Evolutionary conservation across 257 asterid genomes (phyloP), one percentile per base, ranked within the genome.

Genomic region (Thymus quinquecostatus): DNA sequence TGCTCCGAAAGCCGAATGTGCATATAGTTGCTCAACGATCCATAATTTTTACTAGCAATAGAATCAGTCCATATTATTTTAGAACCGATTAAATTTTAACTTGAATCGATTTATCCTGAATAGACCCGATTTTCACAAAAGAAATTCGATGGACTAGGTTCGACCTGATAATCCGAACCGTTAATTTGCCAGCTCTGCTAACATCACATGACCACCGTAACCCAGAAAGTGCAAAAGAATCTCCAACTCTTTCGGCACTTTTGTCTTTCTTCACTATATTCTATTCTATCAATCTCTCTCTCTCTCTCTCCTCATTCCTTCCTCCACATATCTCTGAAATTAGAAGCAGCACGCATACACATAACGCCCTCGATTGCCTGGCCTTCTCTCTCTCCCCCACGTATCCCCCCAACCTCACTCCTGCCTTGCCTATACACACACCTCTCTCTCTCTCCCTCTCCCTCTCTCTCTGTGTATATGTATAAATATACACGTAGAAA

Each of bases 371-470:
- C 11, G 60, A 32, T 13, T 62, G 68, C 69, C 71, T 73, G 79
- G 75, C 79, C 40, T 59, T 56, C 69, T 10, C 72, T 73, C 72
- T 49, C 54, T 9, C 55, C 61, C 63, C 70, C 81, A 77, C 81
- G 78, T 68, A 66, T 59, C 34, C 32, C 14, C 11, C n/a, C 27
- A 48, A 9, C 49, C 49, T 10, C 2, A 9, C 49, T 10, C 10
- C 10, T 7, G 12, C 44, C 44, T 6, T 2, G 6, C 21, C n/a
- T 45, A 73, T 12, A 45, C 14, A 41, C 10, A 36, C 49, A 56
- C 21, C 21, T 21, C 21, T 21, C 21, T 21, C 21, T 21, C 21
- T 21, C 21, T 21, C 21, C 0, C 21, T 21, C 21, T 21, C 21
- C 21, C 21, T 21, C 21, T 21, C 21, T 21, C 21, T 21, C 21